These are phyloP conservation scores for Solidago caesia DNA, from an alignment of 129 eudicot genomes.

Conservation along the genomic window DNA sequence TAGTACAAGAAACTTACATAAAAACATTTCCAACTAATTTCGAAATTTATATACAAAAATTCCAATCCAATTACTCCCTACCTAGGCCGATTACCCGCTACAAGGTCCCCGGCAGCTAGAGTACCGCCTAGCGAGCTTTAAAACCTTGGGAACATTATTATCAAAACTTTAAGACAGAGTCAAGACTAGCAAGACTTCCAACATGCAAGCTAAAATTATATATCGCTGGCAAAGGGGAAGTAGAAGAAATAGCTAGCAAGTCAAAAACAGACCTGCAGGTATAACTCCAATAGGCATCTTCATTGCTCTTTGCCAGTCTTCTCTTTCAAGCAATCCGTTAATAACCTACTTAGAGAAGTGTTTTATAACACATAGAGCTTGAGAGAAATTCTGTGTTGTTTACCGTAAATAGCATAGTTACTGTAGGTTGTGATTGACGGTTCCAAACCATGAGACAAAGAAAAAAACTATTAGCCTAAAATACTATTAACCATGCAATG, in stretches of 20 bases:
- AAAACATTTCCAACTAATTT: too few species aligned
- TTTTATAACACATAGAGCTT: constrained; percentile 19
- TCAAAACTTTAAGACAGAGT: not conserved
- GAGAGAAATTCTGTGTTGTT: not conserved
- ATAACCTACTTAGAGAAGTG: constrained; percentile 64
- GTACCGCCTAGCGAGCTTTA: too few species aligned
- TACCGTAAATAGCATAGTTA: not conserved
- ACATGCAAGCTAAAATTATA: not conserved
- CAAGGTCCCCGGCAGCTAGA: too few species aligned
- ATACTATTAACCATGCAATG: not conserved
- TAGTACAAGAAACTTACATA: too few species aligned
- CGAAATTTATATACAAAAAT: too few species aligned
- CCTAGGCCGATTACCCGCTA: too few species aligned
- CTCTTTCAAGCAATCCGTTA: constrained; percentile 84
- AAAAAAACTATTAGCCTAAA: constrained; percentile 5
- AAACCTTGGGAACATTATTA: not conserved
- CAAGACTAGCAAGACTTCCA: not conserved
- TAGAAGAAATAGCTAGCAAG: not conserved
- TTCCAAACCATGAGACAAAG: constrained; percentile 15
- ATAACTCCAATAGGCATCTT: constrained; percentile 83
- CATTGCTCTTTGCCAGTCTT: constrained; percentile 75
- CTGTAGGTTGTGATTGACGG: not conserved
- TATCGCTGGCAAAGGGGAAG: not conserved
- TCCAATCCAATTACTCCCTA: too few species aligned
- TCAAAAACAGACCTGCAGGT: constrained; percentile 67